phyloP scores from a whole-genome alignment of 257 asterid species.

The Petrea volubilis region DNA sequence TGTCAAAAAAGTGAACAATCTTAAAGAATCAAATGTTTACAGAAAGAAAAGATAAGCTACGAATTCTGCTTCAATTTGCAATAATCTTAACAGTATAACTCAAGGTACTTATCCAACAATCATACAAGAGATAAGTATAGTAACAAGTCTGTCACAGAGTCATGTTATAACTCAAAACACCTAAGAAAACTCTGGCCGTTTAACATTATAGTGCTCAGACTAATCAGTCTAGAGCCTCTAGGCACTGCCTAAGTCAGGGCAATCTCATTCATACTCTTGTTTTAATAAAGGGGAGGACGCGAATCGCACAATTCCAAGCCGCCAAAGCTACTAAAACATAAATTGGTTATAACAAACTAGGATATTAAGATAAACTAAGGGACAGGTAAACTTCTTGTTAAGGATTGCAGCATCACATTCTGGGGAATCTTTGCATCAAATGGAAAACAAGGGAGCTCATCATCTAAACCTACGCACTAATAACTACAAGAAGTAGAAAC shows the following conservation, averaged over 20 bases:
- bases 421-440: background rate
- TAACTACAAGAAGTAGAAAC: no score
- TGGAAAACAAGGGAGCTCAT: background rate
- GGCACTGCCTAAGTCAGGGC: background rate
- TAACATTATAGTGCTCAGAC: background rate
- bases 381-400: background rate
- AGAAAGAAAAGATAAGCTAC: conserved; percentile 7
- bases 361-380: background rate
- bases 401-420: background rate
- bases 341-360: background rate
- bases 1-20: background rate
- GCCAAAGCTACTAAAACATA: background rate
- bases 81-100: background rate
- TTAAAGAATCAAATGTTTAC: conserved; percentile 4
- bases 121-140: background rate
- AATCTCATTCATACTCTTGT: background rate
- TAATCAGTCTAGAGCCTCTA: background rate
- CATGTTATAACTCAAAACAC: background rate
- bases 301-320: background rate
- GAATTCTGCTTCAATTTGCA: background rate
- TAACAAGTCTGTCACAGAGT: background rate
- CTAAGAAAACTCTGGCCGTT: background rate
- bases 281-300: background rate
- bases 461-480: background rate
- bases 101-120: background rate